Base-by-base conservation (phyloP, 768 basidiomycete genomes). In the Arthromyces matolae region DNA sequence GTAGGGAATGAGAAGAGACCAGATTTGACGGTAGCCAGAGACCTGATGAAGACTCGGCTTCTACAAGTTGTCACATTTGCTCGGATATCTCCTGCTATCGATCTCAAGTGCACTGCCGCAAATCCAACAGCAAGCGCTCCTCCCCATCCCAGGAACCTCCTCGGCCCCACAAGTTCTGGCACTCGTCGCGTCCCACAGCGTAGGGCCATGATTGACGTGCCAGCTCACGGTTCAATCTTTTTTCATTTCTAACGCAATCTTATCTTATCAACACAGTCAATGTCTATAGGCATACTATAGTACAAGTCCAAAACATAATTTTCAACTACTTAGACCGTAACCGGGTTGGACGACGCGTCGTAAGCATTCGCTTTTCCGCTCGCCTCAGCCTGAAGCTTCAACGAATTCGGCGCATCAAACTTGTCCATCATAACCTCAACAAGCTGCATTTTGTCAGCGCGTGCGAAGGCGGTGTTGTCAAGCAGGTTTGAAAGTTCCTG, bases 381-480 rank as follows among this genome's bases (percentile, higher is more conserved):
- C 48, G 80, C 62, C 64, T 79, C 80, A 0, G 79, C 72, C 56
- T 83, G 78, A 42, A 72, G 63, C 57, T 75, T 69, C 52, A 91
- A 68, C 28, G 79, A 75, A 28, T 72, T 66, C 3, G 91, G 91
- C 0, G 87, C 86, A 62, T 93, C 91, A 22, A 75, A 65, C 52
- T 72, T 75, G 20, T 72, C 77, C 86, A 93, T 89, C 49, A 83
- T 65, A 8, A 93, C 78, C 66, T 93, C 91, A 13, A 93, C 84
- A 27, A 93, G 68, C 59, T 90, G 87, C 42, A 89, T 82, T 65
- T 78, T 79, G 45, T 81, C 72, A 3, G 86, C 81, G 18, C 58
- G 70, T 3, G 72, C 76, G 59, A 96, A 94, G 7, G 68, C 60
- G 3, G 67, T 48, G 60, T 87, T 73, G 4, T 80, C 72, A 48